Evolutionary conservation across 768 basidiomycete genomes (phyloP).

Genomic region (Phylloporus scabripes): DNA sequence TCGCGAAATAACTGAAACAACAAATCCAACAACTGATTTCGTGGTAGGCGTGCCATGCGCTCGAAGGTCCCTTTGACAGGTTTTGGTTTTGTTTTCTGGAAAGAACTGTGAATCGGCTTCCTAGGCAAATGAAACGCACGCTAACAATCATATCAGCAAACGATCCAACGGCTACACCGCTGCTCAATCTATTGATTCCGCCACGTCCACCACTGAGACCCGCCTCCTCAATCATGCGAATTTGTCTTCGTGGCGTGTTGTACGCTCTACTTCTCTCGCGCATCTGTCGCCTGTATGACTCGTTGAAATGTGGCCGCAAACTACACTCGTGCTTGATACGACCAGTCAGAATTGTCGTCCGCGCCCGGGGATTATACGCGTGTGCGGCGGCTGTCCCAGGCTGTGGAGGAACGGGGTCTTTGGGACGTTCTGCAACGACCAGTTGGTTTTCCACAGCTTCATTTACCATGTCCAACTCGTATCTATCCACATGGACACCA

Average conservation of each 20-base stretch:
- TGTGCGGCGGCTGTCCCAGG: constrained; percentile 33
- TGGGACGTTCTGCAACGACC: constrained; percentile 78
- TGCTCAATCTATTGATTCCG: constrained; percentile 71
- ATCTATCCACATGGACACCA: constrained; percentile 50
- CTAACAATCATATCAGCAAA: constrained; percentile 67
- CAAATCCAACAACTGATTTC: constrained; percentile 81
- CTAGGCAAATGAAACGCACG: constrained; percentile 10
- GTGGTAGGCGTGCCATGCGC: constrained; percentile 87
- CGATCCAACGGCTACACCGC: constrained; percentile 56
- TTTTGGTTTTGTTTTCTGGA: constrained; percentile 60
- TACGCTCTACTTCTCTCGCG: constrained; percentile 58
- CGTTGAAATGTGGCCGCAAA: constrained; percentile 61
- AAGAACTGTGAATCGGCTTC: constrained; percentile 6
- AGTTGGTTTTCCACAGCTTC: constrained; percentile 81
- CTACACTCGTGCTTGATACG: constrained; percentile 79
- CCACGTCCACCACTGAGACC: constrained; percentile 64
- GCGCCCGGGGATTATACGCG: constrained; percentile 52
- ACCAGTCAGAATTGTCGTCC: constrained; percentile 74
- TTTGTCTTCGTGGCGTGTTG: constrained; percentile 61
- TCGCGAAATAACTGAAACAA: constrained; percentile 77
- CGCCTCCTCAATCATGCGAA: constrained; percentile 70
- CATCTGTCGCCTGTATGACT: constrained; percentile 67
- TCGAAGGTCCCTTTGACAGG: constrained; percentile 68
- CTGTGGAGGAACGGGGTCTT: constrained; percentile 45
- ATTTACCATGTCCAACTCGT: constrained; percentile 86